Conservation (phyloP, 441 rosid genomes). For the Eutrema salsugineum region DNA sequence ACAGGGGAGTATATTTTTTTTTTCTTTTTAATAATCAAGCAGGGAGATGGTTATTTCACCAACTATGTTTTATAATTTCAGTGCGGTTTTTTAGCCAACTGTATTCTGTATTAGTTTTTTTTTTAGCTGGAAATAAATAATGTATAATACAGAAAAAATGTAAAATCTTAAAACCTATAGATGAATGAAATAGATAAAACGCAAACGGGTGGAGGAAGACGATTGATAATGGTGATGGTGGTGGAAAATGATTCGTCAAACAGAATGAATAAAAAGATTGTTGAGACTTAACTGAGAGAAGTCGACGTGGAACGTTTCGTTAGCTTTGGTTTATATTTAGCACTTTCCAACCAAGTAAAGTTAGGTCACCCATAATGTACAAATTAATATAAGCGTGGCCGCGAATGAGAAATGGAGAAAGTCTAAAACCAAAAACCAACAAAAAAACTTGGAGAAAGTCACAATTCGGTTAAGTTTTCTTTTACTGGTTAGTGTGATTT, state of each 20-base stretch:
- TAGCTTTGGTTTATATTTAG: slow-evolving; percentile 34
- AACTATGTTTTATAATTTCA: no score
- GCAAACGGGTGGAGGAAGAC: slow-evolving; percentile 34
- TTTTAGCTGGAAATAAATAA: no score
- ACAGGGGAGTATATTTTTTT: not conserved
- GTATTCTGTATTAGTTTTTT: no score
- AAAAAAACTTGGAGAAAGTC: not conserved
- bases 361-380: slow-evolving; percentile 58
- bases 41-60: not conserved
- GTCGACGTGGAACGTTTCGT: slow-evolving; percentile 48
- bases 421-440: no score
- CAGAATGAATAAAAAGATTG: slow-evolving; percentile 47
- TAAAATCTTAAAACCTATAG: not conserved
- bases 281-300: slow-evolving; percentile 61
- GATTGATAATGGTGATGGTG: slow-evolving; percentile 47
- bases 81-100: no score
- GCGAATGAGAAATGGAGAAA: not conserved
- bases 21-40: not conserved
- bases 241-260: slow-evolving; percentile 65
- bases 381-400: not conserved
- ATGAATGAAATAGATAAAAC: not conserved
- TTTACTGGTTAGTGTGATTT: not conserved
- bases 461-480: not conserved
- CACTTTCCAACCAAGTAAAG: slow-evolving; percentile 44
- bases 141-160: no score